These are phyloP conservation scores for Auriscalpium microsporum DNA, from an alignment of 768 basidiomycete genomes.

Conservation along the genomic window DNA sequence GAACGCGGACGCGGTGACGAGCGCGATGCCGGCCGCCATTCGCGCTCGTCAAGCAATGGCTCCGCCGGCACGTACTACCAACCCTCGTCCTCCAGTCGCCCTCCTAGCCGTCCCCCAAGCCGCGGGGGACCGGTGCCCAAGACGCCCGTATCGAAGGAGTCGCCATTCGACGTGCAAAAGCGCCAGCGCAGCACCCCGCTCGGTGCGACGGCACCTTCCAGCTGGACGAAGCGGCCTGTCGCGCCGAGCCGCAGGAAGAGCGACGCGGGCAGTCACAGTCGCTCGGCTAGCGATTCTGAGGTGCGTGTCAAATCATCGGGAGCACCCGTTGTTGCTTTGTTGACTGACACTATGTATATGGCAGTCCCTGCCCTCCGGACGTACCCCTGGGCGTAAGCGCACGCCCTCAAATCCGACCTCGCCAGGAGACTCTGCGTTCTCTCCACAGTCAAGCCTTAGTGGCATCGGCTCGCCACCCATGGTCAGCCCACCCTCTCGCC, in stretches of 20 bases:
- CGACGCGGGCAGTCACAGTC: conserved; percentile 51
- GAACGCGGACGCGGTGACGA: conserved; percentile 33
- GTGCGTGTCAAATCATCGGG: conserved; percentile 30
- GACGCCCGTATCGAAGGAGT: conserved; percentile 36
- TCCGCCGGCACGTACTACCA: conserved; percentile 30
- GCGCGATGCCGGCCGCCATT: conserved; percentile 23
- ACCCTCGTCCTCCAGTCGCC: conserved; percentile 26
- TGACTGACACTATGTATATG: background rate
- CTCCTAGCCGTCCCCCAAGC: conserved; percentile 45
- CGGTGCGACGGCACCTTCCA: conserved; percentile 53
- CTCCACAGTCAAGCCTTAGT: conserved; percentile 33
- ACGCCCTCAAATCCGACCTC: conserved; percentile 65
- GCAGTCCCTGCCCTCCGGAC: conserved; percentile 26
- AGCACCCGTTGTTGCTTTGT: background rate
- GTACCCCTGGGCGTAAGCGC: conserved; percentile 42
- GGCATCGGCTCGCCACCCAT: conserved; percentile 34
- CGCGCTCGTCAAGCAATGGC: conserved; percentile 52
- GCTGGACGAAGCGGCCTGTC: conserved; percentile 62
- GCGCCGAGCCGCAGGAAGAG: conserved; percentile 66
- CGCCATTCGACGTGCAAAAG: conserved; percentile 61
- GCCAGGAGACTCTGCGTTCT: conserved; percentile 16
- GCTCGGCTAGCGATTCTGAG: conserved; percentile 61
- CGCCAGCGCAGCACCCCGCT: conserved; percentile 68
- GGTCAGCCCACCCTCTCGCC: conserved; percentile 38
- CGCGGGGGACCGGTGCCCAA: conserved; percentile 41